These are phyloP conservation scores for Warburgia ugandensis DNA, from an alignment of 164 flowering plant genomes.

Conservation along the genomic window DNA sequence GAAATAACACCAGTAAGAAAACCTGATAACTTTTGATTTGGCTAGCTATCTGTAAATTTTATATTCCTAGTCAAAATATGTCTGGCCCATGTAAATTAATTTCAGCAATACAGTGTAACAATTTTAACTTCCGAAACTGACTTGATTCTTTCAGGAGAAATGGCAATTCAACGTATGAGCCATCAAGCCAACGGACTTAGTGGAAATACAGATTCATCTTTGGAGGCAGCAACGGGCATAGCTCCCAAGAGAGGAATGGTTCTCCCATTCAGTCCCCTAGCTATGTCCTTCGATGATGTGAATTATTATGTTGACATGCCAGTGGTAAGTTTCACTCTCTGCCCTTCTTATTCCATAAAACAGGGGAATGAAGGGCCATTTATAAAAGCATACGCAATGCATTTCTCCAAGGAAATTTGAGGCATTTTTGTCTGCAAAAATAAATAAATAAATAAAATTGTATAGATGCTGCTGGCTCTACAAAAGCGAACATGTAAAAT, in stretches of 20 bases:
- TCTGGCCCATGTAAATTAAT: background rate
- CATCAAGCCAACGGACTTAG: conserved; percentile 30
- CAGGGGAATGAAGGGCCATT: no score
- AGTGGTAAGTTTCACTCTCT: conserved; percentile 29
- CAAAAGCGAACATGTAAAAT: no score
- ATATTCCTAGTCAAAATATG: background rate
- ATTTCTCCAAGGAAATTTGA: no score
- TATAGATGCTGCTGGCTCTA: no score
- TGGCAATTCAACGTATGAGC: conserved; percentile 43
- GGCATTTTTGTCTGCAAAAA: no score
- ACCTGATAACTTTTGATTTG: background rate
- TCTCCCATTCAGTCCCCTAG: conserved; percentile 83
- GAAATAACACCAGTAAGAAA: conserved; percentile 48
- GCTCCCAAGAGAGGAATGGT: conserved; percentile 94
- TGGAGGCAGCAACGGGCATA: conserved; percentile 47
- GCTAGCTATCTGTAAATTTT: background rate
- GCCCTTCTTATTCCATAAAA: no score
- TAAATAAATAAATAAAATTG: no score
- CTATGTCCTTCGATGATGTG: conserved; percentile 82
- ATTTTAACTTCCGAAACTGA: background rate
- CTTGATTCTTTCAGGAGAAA: conserved; percentile 43
- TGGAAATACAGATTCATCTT: conserved; percentile 33
- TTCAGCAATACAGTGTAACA: background rate
- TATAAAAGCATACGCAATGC: no score
- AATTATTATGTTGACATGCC: conserved; percentile 96